phyloP scores from a whole-genome alignment of 192 early-diverging fungal species.

The Coemansia sp. region DNA sequence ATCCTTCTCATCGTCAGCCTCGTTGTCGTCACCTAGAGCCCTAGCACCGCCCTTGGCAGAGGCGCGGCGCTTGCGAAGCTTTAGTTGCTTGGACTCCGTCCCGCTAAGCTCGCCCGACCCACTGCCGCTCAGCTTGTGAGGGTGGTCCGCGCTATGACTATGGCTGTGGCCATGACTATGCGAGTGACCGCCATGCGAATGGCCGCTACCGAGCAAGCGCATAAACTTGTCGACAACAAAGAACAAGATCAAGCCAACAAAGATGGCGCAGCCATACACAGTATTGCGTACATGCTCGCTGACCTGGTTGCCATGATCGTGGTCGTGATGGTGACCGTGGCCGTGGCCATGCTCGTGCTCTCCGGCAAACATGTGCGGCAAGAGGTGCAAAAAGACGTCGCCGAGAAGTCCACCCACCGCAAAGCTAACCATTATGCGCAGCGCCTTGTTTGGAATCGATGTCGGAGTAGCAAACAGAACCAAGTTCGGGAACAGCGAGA shows the following conservation, averaged over 20 bases:
- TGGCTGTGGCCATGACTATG: constrained; percentile 53
- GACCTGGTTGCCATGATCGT: constrained; percentile 36
- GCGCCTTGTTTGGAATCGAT: constrained; percentile 53
- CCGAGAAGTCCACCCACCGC: constrained; percentile 84
- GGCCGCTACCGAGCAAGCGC: constrained; percentile 69
- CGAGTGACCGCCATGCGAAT: constrained; percentile 57
- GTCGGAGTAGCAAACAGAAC: constrained; percentile 78
- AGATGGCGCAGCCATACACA: constrained; percentile 71
- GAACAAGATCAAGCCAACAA: constrained; percentile 72
- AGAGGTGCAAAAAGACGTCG: constrained; percentile 80
- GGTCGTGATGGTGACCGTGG: constrained; percentile 31
- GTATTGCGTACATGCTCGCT: constrained; percentile 57
- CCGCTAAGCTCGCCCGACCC: constrained; percentile 28
- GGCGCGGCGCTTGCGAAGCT: constrained; percentile 31
- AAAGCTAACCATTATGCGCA: constrained; percentile 76
- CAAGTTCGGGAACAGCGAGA: constrained; percentile 79
- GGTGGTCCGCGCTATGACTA: constrained; percentile 37
- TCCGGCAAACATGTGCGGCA: constrained; percentile 74
- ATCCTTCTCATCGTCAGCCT: constrained; percentile 52
- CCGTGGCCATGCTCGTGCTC: constrained; percentile 45
- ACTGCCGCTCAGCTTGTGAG: constrained; percentile 9
- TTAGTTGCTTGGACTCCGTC: constrained; percentile 17
- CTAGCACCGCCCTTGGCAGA: constrained; percentile 1
- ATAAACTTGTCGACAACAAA: constrained; percentile 83
- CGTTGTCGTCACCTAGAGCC: constrained; percentile 26